Base-by-base conservation (phyloP, 371 early-diverging fungal genomes). In the Phascolomyces articulosus region DNA sequence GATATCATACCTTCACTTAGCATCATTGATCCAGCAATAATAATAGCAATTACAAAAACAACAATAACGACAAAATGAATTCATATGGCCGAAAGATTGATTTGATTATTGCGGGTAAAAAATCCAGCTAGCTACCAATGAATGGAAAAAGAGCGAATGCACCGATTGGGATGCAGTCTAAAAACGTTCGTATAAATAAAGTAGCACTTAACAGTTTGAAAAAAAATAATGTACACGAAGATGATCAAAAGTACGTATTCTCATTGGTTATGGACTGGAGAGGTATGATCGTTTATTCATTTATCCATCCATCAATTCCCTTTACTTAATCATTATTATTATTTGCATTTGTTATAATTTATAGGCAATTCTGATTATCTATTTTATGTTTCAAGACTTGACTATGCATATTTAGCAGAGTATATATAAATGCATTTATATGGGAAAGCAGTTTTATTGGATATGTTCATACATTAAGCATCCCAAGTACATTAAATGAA, bases 141-240 rank as follows among this genome's bases (percentile, higher is more conserved):
- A 60, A 26, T 60, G 60, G 60, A 60, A 60, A 27, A 29, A 31
- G 18, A 29, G 24, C 29, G 29, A 49, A 7, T 26, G 26, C n/a
- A 49, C 60, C 8, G 18, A 23, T 26, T 15, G 24, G n/a, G 29
- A 26, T 24, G 54, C 64, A 57, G 26, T 56, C 47, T 7, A 64
- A 64, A 27, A 57, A 64, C 24, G 34, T 64, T 10, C 26, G 64
- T 2, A 47, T 64, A 47, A 57, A 64, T 58, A 64, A 64, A 24
- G 64, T 47, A 9, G 55, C 57, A 2, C 16, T 64, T 15, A 58
- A 41, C 2, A 56, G 58, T 28, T 57, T 57, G 27, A 18, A 55
- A 7, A 15, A 23, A 9, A 26, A 18, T 4, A 9, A 29, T 1
- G 40, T 64, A n/a, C 57, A 41, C 1, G 15, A 54, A 16, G 26